Evolutionary conservation across 164 flowering plant species (phyloP).

Genomic region (Tetrastigma voinierianum): DNA sequence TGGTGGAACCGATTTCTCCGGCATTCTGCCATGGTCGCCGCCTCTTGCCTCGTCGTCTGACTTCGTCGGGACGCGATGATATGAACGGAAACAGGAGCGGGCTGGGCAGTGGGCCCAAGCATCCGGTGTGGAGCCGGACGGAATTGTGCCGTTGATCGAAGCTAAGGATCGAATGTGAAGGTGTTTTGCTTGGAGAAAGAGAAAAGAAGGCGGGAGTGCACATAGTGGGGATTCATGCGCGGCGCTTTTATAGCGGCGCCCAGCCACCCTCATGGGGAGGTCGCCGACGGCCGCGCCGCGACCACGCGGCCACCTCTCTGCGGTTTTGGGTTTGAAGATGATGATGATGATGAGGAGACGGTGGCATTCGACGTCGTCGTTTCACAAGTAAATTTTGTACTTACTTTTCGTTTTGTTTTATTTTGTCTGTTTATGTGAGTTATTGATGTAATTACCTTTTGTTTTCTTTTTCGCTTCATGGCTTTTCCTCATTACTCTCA

Average conservation of each 20-base stretch:
- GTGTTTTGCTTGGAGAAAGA: slow-evolving; percentile 77
- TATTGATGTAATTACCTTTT: neutral
- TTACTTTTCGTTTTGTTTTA: neutral
- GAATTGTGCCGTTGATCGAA: slow-evolving; percentile 25
- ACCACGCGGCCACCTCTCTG: slow-evolving; percentile 12
- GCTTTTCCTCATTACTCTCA: too few species aligned
- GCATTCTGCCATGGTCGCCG: slow-evolving; percentile 83
- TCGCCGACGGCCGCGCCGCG: slow-evolving; percentile 43
- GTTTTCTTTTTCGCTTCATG: neutral
- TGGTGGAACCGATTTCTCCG: slow-evolving; percentile 83
- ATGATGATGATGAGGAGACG: slow-evolving; percentile 36
- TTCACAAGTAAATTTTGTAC: slow-evolving; percentile 69
- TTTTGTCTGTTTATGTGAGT: neutral
- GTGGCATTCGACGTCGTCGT: slow-evolving; percentile 68
- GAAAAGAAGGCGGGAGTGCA: slow-evolving; percentile 87
- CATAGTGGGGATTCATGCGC: slow-evolving; percentile 93
- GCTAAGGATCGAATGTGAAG: slow-evolving; percentile 26
- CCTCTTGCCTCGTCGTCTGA: slow-evolving; percentile 66
- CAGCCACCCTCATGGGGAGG: slow-evolving; percentile 58
- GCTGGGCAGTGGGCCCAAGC: slow-evolving; percentile 14
- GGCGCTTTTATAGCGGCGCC: too few species aligned
- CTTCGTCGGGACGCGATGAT: slow-evolving; percentile 80
- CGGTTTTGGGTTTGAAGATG: slow-evolving; percentile 26
- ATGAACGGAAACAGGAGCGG: slow-evolving; percentile 66
- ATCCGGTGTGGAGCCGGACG: slow-evolving; percentile 32